A percentile compares a stretch with the other conserved stretches of the same genome.
These are phyloP conservation scores for Wolfiporia cocos DNA, from an alignment of 1,284 basidiomycete species.

Conservation along the genomic window DNA sequence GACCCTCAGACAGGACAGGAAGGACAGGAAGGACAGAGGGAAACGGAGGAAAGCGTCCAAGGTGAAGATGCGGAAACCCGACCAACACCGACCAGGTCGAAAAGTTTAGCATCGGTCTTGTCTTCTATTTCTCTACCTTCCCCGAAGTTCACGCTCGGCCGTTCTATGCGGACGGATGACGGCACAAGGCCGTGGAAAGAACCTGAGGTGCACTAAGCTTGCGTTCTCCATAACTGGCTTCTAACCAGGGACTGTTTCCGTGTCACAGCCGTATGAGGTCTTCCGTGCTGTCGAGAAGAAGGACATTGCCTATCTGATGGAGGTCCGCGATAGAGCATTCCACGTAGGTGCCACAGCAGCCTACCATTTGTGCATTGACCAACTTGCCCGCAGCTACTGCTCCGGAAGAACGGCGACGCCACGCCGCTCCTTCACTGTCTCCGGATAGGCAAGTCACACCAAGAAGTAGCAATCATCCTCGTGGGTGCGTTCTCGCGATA, in stretches of 20 bases:
- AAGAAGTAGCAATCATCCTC: conserved; percentile 70
- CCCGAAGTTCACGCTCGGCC: conserved; percentile 5
- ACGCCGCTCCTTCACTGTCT: conserved; percentile 79
- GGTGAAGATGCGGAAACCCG: conserved; percentile 4
- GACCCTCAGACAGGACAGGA: no score
- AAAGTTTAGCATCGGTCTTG: conserved; percentile 17
- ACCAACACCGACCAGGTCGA: conserved; percentile 11
- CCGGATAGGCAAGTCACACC: conserved; percentile 67
- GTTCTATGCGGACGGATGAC: conserved; percentile 2
- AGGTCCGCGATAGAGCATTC: conserved; percentile 72
- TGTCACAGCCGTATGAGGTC: conserved; percentile 63
- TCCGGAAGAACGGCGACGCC: conserved; percentile 66
- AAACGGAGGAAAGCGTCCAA: no score
- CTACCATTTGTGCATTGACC: no score
- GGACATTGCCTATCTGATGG: conserved; percentile 73
- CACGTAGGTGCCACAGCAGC: conserved; percentile 42
- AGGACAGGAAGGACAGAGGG: no score
- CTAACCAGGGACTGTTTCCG: no score
- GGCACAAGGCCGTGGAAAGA: conserved; percentile 41
- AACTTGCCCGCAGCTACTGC: conserved; percentile 48
- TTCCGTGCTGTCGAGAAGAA: conserved; percentile 69
- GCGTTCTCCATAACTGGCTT: no score
- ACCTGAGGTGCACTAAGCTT: conserved; percentile 66
- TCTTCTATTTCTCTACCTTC: conserved; percentile 20
- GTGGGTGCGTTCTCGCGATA: conserved; percentile 78